Evolutionary conservation across 495 filamentous ascomycete species (phyloP).

Genomic region (Aspergillus kassunensis): DNA sequence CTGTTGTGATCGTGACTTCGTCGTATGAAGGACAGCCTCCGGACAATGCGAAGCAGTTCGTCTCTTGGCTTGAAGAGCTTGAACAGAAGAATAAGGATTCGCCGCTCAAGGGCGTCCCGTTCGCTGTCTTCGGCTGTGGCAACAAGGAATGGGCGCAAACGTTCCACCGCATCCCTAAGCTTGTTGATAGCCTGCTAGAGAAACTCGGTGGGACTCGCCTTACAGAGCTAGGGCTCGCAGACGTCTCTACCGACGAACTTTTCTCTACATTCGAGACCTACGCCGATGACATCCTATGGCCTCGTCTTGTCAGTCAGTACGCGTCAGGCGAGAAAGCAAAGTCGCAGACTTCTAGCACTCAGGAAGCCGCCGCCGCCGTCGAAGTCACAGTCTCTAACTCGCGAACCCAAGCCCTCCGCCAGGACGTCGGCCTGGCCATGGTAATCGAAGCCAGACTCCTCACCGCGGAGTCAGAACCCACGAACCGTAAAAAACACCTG

Average conservation of each 20-base stretch:
- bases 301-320: constrained; percentile 49
- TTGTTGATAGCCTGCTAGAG: constrained; percentile 50
- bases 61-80: constrained; percentile 8
- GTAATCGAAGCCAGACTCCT: constrained; percentile 54
- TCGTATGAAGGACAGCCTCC: constrained; percentile 16
- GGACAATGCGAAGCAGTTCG: constrained; percentile 15
- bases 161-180: constrained; percentile 67
- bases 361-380: constrained; percentile 35
- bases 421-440: constrained; percentile 60
- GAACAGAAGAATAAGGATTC: background rate
- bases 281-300: constrained; percentile 64
- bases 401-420: constrained; percentile 54
- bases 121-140: constrained; percentile 14
- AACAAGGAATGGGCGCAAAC: constrained; percentile 61
- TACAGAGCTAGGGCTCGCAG: constrained; percentile 52
- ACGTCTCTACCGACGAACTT: constrained; percentile 61
- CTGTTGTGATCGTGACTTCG: constrained; percentile 11
- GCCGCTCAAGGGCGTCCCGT: background rate
- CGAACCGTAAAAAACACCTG: background rate
- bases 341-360: too few species aligned
- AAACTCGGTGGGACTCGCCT: constrained; percentile 52
- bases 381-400: constrained; percentile 54
- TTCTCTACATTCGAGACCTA: constrained; percentile 71
- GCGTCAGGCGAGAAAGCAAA: constrained; percentile 34
- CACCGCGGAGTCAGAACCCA: constrained; percentile 26